Base-by-base conservation (phyloP, 108 stramenopile genomes). In the Craspedostauros australis region DNA sequence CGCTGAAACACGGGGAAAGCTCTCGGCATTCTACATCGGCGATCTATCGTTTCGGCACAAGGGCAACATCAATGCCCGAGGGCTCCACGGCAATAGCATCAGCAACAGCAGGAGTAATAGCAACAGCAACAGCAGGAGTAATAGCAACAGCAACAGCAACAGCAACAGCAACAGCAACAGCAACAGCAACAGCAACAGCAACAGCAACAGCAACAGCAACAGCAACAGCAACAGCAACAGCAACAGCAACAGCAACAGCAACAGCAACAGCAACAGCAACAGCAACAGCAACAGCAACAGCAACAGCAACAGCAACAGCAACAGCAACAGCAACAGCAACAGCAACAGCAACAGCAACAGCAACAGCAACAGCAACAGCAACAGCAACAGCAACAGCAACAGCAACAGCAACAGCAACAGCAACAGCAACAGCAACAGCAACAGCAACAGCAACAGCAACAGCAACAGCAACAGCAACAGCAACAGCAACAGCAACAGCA, bases 131-230 rank as follows among this genome's bases (percentile, higher is more conserved):
- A n/a, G n/a, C n/a, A n/a, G n/a, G n/a, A 18, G 46, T 24, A 47
- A 18, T 15, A 21, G 46, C 20, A 18, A 47, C 16, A 47, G 21
- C 16, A 47, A 47, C 21, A 18, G 21, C 21, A 21, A 22, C 21
- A 18, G 21, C 21, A 21, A 22, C 21, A 21, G 46, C 21, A 47
- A 47, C 46, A 47, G 46, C 46, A 47, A 47, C 46, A 47, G 46
- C 46, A 47, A 47, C 46, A 47, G 46, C 46, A 47, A 47, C 46
- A 47, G 46, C 46, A 47, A 47, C 46, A 47, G 46, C 46, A 47
- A 47, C 46, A 47, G 46, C 46, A 47, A 47, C 46, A 47, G 46
- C 46, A 47, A 47, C 46, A 47, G 46, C 46, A 47, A 47, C 46
- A 47, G 46, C 46, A 47, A 47, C 46, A 47, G 46, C 46, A 47